A percentile compares a stretch with the other conserved stretches of the same genome.
phyloP scores from a whole-genome alignment of 1,284 basidiomycete species.

The Ceratorhiza oryzae-sativae region DNA sequence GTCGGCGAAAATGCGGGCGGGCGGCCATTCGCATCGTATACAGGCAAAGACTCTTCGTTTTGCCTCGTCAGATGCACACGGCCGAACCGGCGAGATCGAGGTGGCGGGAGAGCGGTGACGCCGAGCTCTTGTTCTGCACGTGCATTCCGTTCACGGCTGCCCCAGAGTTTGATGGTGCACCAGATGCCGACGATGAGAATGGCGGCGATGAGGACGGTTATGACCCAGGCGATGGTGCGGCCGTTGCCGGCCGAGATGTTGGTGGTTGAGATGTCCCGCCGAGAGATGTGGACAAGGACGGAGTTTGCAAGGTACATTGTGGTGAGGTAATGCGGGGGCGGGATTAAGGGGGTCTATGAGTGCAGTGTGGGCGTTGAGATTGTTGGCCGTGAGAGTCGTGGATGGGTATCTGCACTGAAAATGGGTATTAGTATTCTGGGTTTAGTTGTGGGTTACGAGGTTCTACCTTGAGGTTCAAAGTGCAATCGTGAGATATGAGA shows the following conservation, averaged over 20 bases:
- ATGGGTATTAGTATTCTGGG: not conserved
- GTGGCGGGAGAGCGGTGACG: slow-evolving; percentile 8
- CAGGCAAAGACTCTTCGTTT: slow-evolving; percentile 16
- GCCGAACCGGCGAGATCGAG: not conserved
- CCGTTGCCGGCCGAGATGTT: not conserved
- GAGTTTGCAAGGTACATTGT: slow-evolving; percentile 3
- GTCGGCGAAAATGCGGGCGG: slow-evolving; percentile 17
- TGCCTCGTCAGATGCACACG: not conserved
- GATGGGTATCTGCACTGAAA: slow-evolving; percentile 11
- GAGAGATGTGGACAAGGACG: not conserved
- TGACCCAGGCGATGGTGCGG: slow-evolving; percentile 19
- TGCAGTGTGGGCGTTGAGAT: not conserved
- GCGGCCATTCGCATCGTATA: slow-evolving; percentile 11
- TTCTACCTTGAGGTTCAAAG: slow-evolving; percentile 2
- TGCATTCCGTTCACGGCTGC: slow-evolving; percentile 17
- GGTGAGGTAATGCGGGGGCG: not conserved
- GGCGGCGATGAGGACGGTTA: slow-evolving; percentile 15
- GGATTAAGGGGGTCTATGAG: not conserved
- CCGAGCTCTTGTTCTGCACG: slow-evolving; percentile 23
- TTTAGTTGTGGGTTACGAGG: no score
- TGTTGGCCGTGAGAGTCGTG: not conserved
- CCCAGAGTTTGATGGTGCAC: slow-evolving; percentile 30
- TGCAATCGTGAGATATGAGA: not conserved
- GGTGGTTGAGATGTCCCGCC: not conserved
- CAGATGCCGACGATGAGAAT: slow-evolving; percentile 24